Base-by-base conservation (phyloP, 1,284 basidiomycete genomes). In the Papiliotrema nemorosa region DNA sequence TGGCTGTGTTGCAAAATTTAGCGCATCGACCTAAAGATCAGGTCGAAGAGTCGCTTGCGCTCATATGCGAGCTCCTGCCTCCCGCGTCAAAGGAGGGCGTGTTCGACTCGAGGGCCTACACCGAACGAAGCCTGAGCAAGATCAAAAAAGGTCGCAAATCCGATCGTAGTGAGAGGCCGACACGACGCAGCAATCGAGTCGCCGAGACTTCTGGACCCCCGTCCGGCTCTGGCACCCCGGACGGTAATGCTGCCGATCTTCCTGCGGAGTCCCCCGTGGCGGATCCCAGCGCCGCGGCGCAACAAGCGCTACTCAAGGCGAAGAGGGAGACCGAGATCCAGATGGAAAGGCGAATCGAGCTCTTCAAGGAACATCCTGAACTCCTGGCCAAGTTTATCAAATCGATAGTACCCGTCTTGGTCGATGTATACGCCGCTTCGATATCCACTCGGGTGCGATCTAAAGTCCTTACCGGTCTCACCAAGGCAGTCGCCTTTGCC, bases 1-100 rank as follows among this genome's bases (percentile, higher is more conserved):
- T 97, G 89, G 88, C 90, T 6, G 89, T 98, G 31, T 89, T 97
- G 83, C 90, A 97, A 76, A 97, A 94, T 70, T 78, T 98, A 31
- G 91, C 92, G 0, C 91, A 97, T 71, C 82, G 92, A 34, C 89
- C 94, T 10, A 97, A 97, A 76, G 94, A 97, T 60, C 92, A 96
- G 70, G 83, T 97, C 5, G 91, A 96, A 73, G 92, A 97, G 74
- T 85, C 88, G 0, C 77, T 97, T 24, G 86, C 85, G 56, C 80
- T 97, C 18, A 79, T 93, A 22, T 87, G 87, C 33, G 93, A 97
- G 69, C 75, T 97, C 16, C 81, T 97, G 74, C 93, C 93, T 0
- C 88, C 93, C 7, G 74, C 92, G 25, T 89, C 92, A 0, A 31
- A 63, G 84, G 90, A 96, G 71, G 93, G 93, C 21, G 87, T 97